phyloP scores from a whole-genome alignment of 768 basidiomycete species.

The Mycena venus region DNA sequence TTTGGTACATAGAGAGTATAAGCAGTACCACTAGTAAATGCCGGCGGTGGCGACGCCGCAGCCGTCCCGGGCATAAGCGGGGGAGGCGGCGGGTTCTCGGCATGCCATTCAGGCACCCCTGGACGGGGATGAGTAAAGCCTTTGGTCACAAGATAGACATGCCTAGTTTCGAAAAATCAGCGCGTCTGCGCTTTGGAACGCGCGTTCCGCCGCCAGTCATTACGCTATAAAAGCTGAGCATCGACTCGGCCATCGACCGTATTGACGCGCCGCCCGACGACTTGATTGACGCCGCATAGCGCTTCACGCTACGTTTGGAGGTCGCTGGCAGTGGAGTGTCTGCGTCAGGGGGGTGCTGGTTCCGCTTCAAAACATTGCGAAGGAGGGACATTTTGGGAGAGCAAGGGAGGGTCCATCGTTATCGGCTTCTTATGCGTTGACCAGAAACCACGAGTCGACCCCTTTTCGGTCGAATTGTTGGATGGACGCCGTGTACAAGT shows the following conservation, averaged over 20 bases:
- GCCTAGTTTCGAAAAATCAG: conserved; percentile 26
- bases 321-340: conserved; percentile 7
- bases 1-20: neutral
- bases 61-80: conserved; percentile 17
- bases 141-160: neutral
- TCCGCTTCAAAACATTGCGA: neutral
- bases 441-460: neutral
- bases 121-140: neutral
- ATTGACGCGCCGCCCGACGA: conserved; percentile 29
- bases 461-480: neutral
- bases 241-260: conserved; percentile 28
- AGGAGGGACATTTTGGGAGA: neutral
- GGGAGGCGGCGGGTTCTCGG: conserved; percentile 13
- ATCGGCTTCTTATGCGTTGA: neutral
- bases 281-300: conserved; percentile 27
- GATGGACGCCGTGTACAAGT: neutral
- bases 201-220: conserved; percentile 22
- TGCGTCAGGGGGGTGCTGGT: neutral
- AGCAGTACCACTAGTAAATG: neutral
- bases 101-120: conserved; percentile 27
- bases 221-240: conserved; percentile 25
- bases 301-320: conserved; percentile 28
- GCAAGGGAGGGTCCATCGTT: neutral
- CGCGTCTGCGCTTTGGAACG: conserved; percentile 26
- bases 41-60: neutral